Evolutionary conservation across 352 stramenopile genomes (phyloP).

Genomic region (Phytophthora citrophthora): DNA sequence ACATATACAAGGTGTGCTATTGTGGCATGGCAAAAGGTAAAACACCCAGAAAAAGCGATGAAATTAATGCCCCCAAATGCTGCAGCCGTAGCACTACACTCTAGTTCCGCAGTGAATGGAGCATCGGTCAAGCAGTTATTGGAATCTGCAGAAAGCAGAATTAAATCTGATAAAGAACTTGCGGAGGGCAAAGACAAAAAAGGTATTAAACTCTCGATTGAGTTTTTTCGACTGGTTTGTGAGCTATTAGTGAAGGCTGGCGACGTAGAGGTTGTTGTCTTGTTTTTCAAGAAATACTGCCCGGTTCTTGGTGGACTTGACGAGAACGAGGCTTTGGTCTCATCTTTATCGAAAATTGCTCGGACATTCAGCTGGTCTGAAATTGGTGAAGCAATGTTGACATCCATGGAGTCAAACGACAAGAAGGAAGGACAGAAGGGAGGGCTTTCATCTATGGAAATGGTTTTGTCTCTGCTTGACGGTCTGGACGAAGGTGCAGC

Average conservation of each 20-base stretch:
- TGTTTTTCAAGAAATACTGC: not conserved
- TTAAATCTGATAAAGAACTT: no score
- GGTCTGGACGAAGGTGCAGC: slow-evolving; percentile 3
- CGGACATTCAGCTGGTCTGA: slow-evolving; percentile 17
- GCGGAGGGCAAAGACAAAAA: no score
- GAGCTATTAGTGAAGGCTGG: not conserved
- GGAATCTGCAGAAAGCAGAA: not conserved
- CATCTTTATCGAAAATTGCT: slow-evolving; percentile 8
- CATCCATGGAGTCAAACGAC: not conserved
- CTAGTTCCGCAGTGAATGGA: no score
- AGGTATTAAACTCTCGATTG: not conserved
- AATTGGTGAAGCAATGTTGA: slow-evolving; percentile 9
- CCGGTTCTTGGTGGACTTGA: not conserved
- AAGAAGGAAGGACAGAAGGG: not conserved
- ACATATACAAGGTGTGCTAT: not conserved
- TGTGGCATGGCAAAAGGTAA: not conserved
- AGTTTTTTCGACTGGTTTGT: slow-evolving; percentile 6
- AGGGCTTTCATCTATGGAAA: not conserved
- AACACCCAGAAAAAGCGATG: not conserved
- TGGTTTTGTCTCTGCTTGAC: slow-evolving; percentile 10
- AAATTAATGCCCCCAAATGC: slow-evolving; percentile 18
- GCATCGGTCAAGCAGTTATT: slow-evolving; percentile 3
- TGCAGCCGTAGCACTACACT: no score
- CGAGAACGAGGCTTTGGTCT: slow-evolving; percentile 5
- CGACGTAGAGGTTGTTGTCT: not conserved